Evolutionary conservation across 805 yeast species (phyloP).

Genomic region (Candida golubevii): DNA sequence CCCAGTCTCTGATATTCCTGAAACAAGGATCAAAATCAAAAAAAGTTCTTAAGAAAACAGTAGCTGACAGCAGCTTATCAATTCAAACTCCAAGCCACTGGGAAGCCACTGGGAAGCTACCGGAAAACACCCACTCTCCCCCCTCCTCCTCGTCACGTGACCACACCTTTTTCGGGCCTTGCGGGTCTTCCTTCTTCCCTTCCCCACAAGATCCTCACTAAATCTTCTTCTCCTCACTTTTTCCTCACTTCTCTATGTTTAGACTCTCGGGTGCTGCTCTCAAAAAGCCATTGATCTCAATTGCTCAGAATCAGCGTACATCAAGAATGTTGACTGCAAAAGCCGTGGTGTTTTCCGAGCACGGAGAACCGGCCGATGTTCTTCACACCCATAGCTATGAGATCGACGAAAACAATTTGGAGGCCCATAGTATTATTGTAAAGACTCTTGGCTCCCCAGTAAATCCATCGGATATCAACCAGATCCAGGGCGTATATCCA

Average conservation of each 20-base stretch:
- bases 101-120: too few species aligned
- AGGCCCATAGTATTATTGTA: constrained; percentile 26
- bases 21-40: too few species aligned
- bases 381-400: constrained; percentile 49
- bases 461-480: constrained; percentile 44
- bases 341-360: constrained; percentile 62
- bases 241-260: constrained; percentile 8
- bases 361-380: constrained; percentile 63
- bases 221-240: too few species aligned
- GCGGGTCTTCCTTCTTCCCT: too few species aligned
- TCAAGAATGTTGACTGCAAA: constrained; percentile 46
- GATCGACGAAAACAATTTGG: constrained; percentile 43
- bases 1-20: too few species aligned
- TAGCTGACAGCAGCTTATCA: too few species aligned
- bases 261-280: constrained; percentile 5
- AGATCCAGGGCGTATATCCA: constrained; percentile 45
- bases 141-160: too few species aligned
- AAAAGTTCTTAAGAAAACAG: too few species aligned
- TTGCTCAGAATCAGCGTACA: constrained; percentile 5
- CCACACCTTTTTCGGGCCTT: too few species aligned
- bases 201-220: too few species aligned
- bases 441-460: constrained; percentile 39
- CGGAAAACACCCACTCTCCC: too few species aligned
- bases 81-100: too few species aligned
- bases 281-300: constrained; percentile 4